A percentile compares a stretch with the other conserved stretches of the same genome.
Conservation (phyloP, 169 alveolate species). For the Plasmodium gallinaceum region DNA sequence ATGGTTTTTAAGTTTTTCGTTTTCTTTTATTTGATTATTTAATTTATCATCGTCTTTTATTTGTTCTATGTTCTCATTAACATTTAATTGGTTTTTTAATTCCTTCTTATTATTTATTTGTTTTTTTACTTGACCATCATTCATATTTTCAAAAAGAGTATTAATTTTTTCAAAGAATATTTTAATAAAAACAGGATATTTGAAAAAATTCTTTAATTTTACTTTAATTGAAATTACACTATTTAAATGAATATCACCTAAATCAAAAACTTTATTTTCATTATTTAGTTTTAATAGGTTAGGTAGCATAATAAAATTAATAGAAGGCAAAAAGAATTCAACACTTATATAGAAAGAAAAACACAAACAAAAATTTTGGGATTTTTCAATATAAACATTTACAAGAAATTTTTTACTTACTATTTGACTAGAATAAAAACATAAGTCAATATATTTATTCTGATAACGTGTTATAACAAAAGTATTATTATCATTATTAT, state of each 20-base stretch:
- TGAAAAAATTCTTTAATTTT: constrained; percentile 51
- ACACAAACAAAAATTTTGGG: constrained; percentile 16
- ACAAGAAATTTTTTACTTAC: constrained; percentile 61
- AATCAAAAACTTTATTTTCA: constrained; percentile 27
- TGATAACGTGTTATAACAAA: constrained; percentile 48
- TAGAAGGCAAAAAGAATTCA: constrained; percentile 68
- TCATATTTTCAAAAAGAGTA: not conserved
- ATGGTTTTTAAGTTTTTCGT: not conserved
- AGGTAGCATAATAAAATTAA: constrained; percentile 26
- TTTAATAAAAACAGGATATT: constrained; percentile 42
- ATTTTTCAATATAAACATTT: constrained; percentile 26
- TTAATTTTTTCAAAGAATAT: constrained; percentile 32
- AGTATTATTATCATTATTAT: not conserved
- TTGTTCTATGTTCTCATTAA: not conserved
- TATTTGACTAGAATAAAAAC: constrained; percentile 68
- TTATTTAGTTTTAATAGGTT: constrained; percentile 18
- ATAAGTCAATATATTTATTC: constrained; percentile 63
- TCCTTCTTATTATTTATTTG: constrained; percentile 8
- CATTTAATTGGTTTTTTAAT: not conserved
- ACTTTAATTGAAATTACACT: constrained; percentile 58
- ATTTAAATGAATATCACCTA: constrained; percentile 61
- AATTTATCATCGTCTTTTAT: not conserved
- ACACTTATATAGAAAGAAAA: constrained; percentile 68
- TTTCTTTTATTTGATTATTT: not conserved
- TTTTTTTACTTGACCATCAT: not conserved